These are phyloP conservation scores for Vachellia pachyceras DNA, from an alignment of 306 rosid genomes.

Conservation along the genomic window DNA sequence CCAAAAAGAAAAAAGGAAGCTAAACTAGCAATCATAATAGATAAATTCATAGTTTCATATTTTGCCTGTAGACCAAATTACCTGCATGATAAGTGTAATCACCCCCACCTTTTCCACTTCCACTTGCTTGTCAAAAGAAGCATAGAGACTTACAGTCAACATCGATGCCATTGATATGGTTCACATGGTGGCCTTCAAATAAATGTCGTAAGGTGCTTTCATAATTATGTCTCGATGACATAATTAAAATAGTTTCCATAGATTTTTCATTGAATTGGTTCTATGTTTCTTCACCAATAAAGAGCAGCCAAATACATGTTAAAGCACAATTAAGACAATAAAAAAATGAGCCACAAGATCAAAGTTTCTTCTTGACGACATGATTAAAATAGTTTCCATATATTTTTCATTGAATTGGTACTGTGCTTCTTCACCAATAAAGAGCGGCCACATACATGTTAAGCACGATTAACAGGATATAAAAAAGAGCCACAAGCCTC, in stretches of 20 bases:
- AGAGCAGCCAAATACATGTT: constrained; percentile 21
- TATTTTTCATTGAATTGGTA: too few relatives aligned
- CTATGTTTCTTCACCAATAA: constrained; percentile 69
- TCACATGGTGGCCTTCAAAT: constrained; percentile 98
- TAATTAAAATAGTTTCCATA: constrained; percentile 82
- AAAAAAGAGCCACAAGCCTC: too few relatives aligned
- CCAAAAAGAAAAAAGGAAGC: constrained; percentile 2
- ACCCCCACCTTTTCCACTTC: constrained; percentile 95
- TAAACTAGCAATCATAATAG: neutral
- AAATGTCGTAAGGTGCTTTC: constrained; percentile 93
- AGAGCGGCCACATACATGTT: too few relatives aligned
- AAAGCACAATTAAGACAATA: neutral
- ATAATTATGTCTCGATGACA: too few relatives aligned
- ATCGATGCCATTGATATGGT: constrained; percentile 87
- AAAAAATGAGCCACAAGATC: neutral
- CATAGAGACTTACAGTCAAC: constrained; percentile 95
- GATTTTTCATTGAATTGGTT: constrained; percentile 86
- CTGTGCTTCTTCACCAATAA: too few relatives aligned
- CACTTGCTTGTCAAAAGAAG: constrained; percentile 90
- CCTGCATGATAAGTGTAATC: constrained; percentile 97
- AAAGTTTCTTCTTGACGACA: neutral
- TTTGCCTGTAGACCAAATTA: constrained; percentile 84
- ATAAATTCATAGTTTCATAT: constrained; percentile 17
- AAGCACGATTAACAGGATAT: too few relatives aligned
- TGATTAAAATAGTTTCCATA: too few relatives aligned